Percentiles rank a stretch among this genome's conserved stretches.
These are phyloP conservation scores for Solanum dulcamara DNA, from an alignment of 257 asterid species.

Conservation along the genomic window DNA sequence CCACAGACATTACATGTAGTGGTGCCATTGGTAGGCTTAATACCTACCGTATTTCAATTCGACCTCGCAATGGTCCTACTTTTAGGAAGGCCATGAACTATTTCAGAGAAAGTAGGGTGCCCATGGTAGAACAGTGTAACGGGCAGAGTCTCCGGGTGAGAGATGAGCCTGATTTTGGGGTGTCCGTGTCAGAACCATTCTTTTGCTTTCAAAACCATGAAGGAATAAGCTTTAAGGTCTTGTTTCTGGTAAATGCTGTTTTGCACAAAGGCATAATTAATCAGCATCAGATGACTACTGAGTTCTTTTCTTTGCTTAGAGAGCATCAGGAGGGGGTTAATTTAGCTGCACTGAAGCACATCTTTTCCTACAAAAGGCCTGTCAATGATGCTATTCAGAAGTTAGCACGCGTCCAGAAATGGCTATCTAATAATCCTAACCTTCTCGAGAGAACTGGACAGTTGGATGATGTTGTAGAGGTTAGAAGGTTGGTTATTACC, in stretches of 20 bases:
- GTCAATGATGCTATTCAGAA: slow-evolving; percentile 43
- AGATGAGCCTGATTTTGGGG: slow-evolving; percentile 68
- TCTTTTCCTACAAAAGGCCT: slow-evolving; percentile 52
- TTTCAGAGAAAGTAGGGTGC: slow-evolving; percentile 38
- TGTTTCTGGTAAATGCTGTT: slow-evolving; percentile 70
- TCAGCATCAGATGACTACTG: slow-evolving; percentile 63
- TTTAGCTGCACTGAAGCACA: slow-evolving; percentile 50
- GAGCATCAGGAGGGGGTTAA: slow-evolving; percentile 47
- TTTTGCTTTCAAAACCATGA: slow-evolving; percentile 40
- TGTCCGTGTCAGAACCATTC: slow-evolving; percentile 40
- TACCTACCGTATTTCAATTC: slow-evolving; percentile 49
- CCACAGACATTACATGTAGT: slow-evolving; percentile 64
- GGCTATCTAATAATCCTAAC: slow-evolving; percentile 58
- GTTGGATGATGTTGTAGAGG: slow-evolving; percentile 57
- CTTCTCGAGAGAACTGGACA: slow-evolving; percentile 47
- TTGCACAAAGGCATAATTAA: slow-evolving; percentile 78
- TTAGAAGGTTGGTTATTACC: slow-evolving; percentile 66
- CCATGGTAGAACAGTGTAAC: slow-evolving; percentile 1
- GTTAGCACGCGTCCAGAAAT: slow-evolving; percentile 32
- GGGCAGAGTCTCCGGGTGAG: slow-evolving; percentile 6
- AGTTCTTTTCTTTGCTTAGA: slow-evolving; percentile 46
- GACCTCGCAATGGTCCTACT: slow-evolving; percentile 38
- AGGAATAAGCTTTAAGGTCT: slow-evolving; percentile 43
- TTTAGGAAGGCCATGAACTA: slow-evolving; percentile 39
- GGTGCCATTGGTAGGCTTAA: slow-evolving; percentile 88